Evolutionary conservation across 257 asterid species (phyloP).

Genomic region (Nicotiana tabacum): DNA sequence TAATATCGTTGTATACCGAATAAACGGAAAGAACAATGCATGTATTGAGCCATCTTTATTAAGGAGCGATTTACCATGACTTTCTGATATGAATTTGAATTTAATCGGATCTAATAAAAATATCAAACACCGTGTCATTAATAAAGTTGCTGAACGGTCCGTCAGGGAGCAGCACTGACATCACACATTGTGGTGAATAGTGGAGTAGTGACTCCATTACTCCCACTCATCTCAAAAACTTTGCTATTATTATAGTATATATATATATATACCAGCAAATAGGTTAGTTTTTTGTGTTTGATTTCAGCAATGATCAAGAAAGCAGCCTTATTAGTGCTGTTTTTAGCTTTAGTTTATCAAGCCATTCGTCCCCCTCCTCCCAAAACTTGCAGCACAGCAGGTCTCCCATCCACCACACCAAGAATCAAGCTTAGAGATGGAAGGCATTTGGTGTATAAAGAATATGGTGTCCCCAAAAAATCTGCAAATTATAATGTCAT

Average conservation of each 20-base stretch:
- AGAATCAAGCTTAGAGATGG: constrained; percentile 72
- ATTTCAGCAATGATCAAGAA: constrained; percentile 49
- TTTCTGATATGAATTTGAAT: too few species aligned
- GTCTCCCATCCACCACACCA: constrained; percentile 54
- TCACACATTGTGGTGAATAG: too few species aligned
- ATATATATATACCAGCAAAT: background rate
- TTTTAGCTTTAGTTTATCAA: constrained; percentile 38
- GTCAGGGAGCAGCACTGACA: too few species aligned
- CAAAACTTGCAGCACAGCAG: constrained; percentile 48
- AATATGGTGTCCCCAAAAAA: constrained; percentile 68
- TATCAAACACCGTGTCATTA: background rate
- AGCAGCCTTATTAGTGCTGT: constrained; percentile 31
- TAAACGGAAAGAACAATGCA: too few species aligned
- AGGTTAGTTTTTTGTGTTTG: background rate
- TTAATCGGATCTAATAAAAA: too few species aligned
- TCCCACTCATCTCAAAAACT: background rate
- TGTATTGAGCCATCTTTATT: too few species aligned
- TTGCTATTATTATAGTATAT: background rate
- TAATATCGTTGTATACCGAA: too few species aligned
- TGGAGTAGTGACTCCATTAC: too few species aligned
- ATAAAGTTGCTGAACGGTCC: background rate
- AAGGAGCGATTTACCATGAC: too few species aligned
- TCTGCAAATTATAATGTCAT: constrained; percentile 54
- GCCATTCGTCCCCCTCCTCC: constrained; percentile 53
- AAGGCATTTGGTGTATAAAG: constrained; percentile 69